These are phyloP conservation scores for Corrigiola litoralis DNA, from an alignment of 179 eudicot genomes.

Conservation along the genomic window DNA sequence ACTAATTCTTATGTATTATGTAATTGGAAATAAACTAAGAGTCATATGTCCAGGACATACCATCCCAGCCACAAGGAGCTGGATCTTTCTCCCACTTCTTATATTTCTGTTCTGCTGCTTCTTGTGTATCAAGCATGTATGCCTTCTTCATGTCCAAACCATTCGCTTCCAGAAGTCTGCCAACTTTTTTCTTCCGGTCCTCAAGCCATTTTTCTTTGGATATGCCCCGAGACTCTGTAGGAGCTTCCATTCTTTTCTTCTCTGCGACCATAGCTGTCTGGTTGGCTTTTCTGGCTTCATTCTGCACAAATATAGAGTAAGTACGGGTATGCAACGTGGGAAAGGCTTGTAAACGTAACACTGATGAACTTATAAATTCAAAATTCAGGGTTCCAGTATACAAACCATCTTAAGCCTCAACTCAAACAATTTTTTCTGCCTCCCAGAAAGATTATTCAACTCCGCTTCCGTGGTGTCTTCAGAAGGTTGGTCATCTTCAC, in stretches of 20 bases:
- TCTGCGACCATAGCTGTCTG: slow-evolving; percentile 92
- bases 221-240: slow-evolving; percentile 77
- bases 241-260: slow-evolving; percentile 86
- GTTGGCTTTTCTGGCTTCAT: slow-evolving; percentile 93
- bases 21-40: background rate
- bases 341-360: background rate
- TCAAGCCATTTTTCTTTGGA: slow-evolving; percentile 97
- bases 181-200: slow-evolving; percentile 95
- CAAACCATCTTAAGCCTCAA: slow-evolving; percentile 83
- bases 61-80: slow-evolving; percentile 97
- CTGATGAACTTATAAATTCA: background rate
- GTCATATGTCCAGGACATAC: slow-evolving; percentile 31
- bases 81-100: slow-evolving; percentile 95
- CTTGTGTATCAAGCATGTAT: slow-evolving; percentile 93
- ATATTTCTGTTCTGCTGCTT: slow-evolving; percentile 76
- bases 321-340: background rate
- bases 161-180: slow-evolving; percentile 81
- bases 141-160: slow-evolving; percentile 92
- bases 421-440: slow-evolving; percentile 74
- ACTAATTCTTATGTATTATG: background rate
- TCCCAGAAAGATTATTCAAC: slow-evolving; percentile 62
- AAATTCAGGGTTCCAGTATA: background rate
- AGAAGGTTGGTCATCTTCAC: slow-evolving; percentile 31
- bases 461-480: slow-evolving; percentile 36
- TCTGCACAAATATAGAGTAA: slow-evolving; percentile 32